Evolutionary conservation across 805 yeast genomes (phyloP).

Genomic region (Blastobotrys terrestris): DNA sequence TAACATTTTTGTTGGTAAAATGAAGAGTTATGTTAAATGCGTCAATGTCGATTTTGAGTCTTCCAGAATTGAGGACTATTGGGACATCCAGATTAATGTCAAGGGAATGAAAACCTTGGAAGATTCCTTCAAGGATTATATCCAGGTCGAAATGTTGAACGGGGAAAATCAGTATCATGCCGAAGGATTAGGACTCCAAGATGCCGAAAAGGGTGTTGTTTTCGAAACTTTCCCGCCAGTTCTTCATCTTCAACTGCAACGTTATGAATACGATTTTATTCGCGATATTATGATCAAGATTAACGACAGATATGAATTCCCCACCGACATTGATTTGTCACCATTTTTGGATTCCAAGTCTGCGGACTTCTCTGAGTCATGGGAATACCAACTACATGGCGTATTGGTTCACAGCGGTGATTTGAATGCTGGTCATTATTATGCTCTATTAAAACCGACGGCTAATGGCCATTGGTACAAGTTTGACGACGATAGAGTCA

Average conservation of each 20-base stretch:
- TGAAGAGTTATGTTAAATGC: constrained; percentile 92
- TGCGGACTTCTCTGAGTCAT: constrained; percentile 42
- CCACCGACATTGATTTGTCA: constrained; percentile 70
- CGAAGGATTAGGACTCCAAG: constrained; percentile 83
- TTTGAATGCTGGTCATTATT: constrained; percentile 92
- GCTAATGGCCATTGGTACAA: constrained; percentile 70
- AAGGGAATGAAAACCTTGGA: constrained; percentile 67
- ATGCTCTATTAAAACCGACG: constrained; percentile 84
- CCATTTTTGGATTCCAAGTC: constrained; percentile 64
- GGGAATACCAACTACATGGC: constrained; percentile 83
- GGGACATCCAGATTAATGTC: constrained; percentile 97
- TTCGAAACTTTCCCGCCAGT: constrained; percentile 90
- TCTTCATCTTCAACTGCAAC: constrained; percentile 82
- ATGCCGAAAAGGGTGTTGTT: constrained; percentile 93
- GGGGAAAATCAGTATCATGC: constrained; percentile 97
- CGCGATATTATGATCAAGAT: constrained; percentile 84
- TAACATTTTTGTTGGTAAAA: constrained; percentile 89
- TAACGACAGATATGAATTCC: constrained; percentile 88
- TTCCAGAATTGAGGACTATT: constrained; percentile 85
- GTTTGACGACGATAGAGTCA: constrained; percentile 93
- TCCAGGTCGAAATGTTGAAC: constrained; percentile 79
- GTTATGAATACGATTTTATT: constrained; percentile 91
- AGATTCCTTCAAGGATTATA: constrained; percentile 77
- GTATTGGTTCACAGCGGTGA: constrained; percentile 96
- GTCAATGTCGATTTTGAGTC: constrained; percentile 90